A percentile compares a stretch with the other conserved stretches of the same genome.
These are phyloP conservation scores for Cucurbita moschata DNA, from an alignment of 306 rosid species.

Conservation along the genomic window DNA sequence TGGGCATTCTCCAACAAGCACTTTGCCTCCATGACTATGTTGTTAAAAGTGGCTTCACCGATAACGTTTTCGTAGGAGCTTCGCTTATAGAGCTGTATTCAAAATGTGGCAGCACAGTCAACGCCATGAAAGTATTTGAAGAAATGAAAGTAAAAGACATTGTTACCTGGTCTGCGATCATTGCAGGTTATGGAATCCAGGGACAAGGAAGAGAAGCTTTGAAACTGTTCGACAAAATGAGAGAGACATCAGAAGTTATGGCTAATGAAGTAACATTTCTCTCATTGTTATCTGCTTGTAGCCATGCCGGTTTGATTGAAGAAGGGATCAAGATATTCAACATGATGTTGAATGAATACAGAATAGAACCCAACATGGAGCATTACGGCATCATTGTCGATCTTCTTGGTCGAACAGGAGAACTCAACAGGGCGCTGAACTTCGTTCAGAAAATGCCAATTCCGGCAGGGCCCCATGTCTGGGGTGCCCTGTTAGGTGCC, in stretches of 20 bases:
- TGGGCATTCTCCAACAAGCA: constrained; percentile 58
- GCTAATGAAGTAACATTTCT: constrained; percentile 53
- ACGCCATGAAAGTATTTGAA: constrained; percentile 40
- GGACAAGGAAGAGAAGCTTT: constrained; percentile 50
- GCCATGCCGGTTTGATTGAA: constrained; percentile 68
- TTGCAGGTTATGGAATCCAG: constrained; percentile 66
- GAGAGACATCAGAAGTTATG: constrained; percentile 24
- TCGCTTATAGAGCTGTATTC: constrained; percentile 63
- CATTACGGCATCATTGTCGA: constrained; percentile 67
- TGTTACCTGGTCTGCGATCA: constrained; percentile 69
- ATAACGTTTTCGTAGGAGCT: constrained; percentile 43
- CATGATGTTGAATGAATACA: constrained; percentile 36
- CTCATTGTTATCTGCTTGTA: constrained; percentile 62
- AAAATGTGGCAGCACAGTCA: constrained; percentile 48
- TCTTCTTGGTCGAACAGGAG: constrained; percentile 78
- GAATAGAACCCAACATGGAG: constrained; percentile 36
- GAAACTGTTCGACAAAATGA: constrained; percentile 38
- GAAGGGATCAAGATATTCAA: constrained; percentile 49
- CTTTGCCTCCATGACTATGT: constrained; percentile 45
- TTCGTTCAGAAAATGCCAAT: constrained; percentile 38
- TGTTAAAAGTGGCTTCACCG: constrained; percentile 23
- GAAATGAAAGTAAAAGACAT: constrained; percentile 43
- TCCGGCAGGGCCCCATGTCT: constrained; percentile 43
- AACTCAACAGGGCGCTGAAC: constrained; percentile 48
- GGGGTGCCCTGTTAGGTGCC: constrained; percentile 81